Evolutionary conservation across 208 protist species (phyloP), one percentile per base, ranked within the genome.

Genomic region (Acanthamoeba lenticulata): DNA sequence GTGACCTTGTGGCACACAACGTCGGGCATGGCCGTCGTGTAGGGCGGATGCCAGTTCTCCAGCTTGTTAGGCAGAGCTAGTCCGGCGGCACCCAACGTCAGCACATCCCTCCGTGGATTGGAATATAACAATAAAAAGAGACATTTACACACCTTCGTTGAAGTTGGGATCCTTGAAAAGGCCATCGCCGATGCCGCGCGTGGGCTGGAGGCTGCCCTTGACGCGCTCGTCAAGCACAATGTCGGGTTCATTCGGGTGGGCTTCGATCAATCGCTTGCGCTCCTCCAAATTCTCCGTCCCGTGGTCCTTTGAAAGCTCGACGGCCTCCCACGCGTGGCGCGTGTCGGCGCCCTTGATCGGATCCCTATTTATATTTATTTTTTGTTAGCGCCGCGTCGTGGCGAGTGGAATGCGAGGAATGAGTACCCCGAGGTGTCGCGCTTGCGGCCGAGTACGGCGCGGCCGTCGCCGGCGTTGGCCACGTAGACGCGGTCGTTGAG

Each of bases 91-190:
- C n/a, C n/a, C n/a, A n/a, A n/a, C n/a, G n/a, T n/a, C n/a, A n/a
- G n/a, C n/a, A n/a, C n/a, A n/a, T n/a, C n/a, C n/a, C n/a, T n/a
- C n/a, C n/a, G n/a, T n/a, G n/a, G n/a, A n/a, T n/a, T n/a, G n/a
- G n/a, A n/a, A n/a, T n/a, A n/a, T n/a, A n/a, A n/a, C n/a, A n/a
- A n/a, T n/a, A n/a, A n/a, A n/a, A n/a, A n/a, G n/a, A n/a, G n/a
- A n/a, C n/a, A n/a, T n/a, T n/a, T n/a, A n/a, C 60, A 9, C 21
- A 79, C 67, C 67, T 4, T 79, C 67, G 36, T 79, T 79, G 67
- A 79, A 79, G 36, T 79, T 79, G 67, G 67, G 36, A n/a, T 79
- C 67, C 67, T 79, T 79, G 38, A 79, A 79, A 34, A 79, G 67
- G 38, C 67, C 67, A 34, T 79, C 67, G 38, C 67, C 67, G 38